phyloP scores from a whole-genome alignment of 139 green algal genomes.

The Volvox reticuliferus region DNA sequence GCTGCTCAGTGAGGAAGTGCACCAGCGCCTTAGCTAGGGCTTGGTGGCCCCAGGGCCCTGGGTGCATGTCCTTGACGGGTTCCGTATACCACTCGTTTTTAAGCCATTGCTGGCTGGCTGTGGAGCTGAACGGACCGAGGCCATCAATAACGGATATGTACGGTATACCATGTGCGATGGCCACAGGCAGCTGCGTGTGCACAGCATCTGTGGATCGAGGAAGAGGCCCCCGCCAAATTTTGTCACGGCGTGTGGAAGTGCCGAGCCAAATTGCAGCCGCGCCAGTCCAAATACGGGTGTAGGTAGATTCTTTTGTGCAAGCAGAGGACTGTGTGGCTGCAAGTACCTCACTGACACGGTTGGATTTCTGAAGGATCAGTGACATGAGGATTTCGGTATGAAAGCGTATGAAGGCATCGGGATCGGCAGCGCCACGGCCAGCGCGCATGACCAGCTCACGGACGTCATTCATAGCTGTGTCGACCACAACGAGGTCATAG shows the following conservation, averaged over 20 bases:
- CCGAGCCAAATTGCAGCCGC: neutral
- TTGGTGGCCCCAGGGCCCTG: neutral
- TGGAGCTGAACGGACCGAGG: conserved; percentile 1
- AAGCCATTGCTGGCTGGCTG: neutral
- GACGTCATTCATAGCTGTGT: neutral
- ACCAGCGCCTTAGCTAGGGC: neutral
- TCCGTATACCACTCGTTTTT: neutral
- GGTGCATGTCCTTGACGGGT: neutral
- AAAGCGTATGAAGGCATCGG: neutral
- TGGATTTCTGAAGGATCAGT: neutral
- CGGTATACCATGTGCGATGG: neutral
- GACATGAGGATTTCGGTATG: conserved; percentile 8
- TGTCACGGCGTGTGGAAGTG: neutral
- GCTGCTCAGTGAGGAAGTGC: neutral
- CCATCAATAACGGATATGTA: conserved; percentile 11
- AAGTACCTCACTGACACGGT: neutral
- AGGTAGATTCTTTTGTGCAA: neutral
- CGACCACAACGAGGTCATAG: neutral
- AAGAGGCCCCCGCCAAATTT: neutral
- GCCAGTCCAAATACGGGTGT: neutral
- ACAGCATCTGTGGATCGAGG: neutral
- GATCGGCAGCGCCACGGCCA: neutral
- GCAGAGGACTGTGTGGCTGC: neutral
- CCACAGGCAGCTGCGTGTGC: neutral
- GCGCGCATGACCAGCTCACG: neutral